Conservation (phyloP, 1,139 yeast genomes). For the Blastobotrys apis region DNA sequence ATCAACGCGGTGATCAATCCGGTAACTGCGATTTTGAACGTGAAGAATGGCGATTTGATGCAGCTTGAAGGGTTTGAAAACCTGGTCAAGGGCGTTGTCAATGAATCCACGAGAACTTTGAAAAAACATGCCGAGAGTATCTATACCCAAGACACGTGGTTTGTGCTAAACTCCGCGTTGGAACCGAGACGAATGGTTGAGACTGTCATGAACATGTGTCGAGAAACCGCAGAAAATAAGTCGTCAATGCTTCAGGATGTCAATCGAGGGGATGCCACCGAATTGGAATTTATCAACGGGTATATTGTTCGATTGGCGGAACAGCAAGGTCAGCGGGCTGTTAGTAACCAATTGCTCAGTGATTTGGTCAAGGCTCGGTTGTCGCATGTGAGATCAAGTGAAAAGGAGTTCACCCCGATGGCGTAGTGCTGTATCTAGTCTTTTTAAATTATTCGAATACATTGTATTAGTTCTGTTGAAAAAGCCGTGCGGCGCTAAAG, state of each 20-base stretch:
- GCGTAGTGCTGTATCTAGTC: too few relatives aligned
- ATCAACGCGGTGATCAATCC: conserved; percentile 76
- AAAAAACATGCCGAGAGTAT: conserved; percentile 31
- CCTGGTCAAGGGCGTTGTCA: conserved; percentile 25
- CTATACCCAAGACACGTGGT: conserved; percentile 18
- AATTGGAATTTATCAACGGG: conserved; percentile 77
- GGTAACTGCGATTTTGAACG: conserved; percentile 60
- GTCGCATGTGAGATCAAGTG: conserved; percentile 1
- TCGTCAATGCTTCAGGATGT: conserved; percentile 90
- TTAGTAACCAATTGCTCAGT: conserved; percentile 47
- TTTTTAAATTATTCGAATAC: too few relatives aligned
- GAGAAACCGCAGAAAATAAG: conserved; percentile 53
- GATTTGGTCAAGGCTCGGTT: conserved; percentile 40
- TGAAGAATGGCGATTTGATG: conserved; percentile 66
- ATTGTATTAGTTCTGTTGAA: too few relatives aligned
- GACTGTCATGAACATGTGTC: conserved; percentile 46
- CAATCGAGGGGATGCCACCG: conserved; percentile 56
- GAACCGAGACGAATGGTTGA: conserved; percentile 44
- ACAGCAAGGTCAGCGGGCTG: conserved; percentile 40
- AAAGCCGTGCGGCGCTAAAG: too few relatives aligned
- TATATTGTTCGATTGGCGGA: conserved; percentile 54
- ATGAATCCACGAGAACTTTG: conserved; percentile 30
- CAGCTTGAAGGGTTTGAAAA: conserved; percentile 16
- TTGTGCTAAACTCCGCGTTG: conserved; percentile 34
- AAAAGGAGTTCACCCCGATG: background rate